phyloP scores from a whole-genome alignment of 169 alveolate species.

The Cryptosporidium felis region DNA sequence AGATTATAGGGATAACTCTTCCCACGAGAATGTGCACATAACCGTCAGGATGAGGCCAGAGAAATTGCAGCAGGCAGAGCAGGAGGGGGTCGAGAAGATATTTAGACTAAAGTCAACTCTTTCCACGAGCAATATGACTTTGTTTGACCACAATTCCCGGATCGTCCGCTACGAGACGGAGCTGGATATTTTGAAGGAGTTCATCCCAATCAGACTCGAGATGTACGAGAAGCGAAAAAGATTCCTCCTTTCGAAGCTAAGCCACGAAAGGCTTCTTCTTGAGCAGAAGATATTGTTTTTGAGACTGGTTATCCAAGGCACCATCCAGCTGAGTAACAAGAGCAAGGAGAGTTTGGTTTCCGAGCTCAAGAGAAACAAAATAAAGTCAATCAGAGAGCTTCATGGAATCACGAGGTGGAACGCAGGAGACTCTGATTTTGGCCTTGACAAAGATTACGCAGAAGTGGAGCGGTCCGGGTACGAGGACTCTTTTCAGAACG shows the following conservation, averaged over 20 bases:
- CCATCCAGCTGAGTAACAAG: conserved; percentile 81
- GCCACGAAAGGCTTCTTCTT: conserved; percentile 82
- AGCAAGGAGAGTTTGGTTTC: conserved; percentile 79
- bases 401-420: conserved; percentile 76
- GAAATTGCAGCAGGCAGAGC: conserved; percentile 62
- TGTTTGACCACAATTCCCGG: conserved; percentile 91
- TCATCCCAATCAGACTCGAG: conserved; percentile 89
- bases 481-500: not conserved
- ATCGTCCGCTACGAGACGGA: conserved; percentile 89
- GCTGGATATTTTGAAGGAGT: conserved; percentile 91
- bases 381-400: conserved; percentile 83
- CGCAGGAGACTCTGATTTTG: conserved; percentile 8
- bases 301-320: conserved; percentile 86
- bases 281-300: conserved; percentile 90
- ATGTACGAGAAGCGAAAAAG: conserved; percentile 88
- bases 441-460: not conserved
- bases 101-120: conserved; percentile 89
- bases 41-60: conserved; percentile 84
- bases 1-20: conserved; percentile 85
- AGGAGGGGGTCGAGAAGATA: conserved; percentile 90
- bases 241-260: conserved; percentile 84
- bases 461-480: not conserved
- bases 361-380: conserved; percentile 83
- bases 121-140: conserved; percentile 92
- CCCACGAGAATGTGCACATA: conserved; percentile 86